Conservation (phyloP, 495 filamentous ascomycete species). For the Polyplosphaeria fusca region DNA sequence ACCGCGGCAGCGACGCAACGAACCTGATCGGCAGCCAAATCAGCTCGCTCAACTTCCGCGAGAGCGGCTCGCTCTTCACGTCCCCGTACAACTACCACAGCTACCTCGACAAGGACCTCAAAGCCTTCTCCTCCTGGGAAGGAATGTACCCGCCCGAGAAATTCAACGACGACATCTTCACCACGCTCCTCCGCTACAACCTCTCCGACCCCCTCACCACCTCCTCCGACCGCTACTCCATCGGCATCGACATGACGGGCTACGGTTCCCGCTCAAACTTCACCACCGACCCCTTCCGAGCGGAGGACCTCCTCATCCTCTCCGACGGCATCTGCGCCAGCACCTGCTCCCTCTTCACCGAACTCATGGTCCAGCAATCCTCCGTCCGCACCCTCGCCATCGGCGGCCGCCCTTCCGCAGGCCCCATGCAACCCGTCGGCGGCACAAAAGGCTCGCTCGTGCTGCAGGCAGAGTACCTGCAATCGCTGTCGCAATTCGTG, state of each 20-base stretch:
- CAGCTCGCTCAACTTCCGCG: not conserved
- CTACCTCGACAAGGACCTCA: slow-evolving; percentile 22
- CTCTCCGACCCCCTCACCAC: slow-evolving; percentile 31
- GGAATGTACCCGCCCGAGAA: slow-evolving; percentile 22
- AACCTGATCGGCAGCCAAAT: slow-evolving; percentile 27
- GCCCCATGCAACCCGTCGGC: slow-evolving; percentile 39
- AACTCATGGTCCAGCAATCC: slow-evolving; percentile 51
- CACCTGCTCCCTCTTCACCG: slow-evolving; percentile 52
- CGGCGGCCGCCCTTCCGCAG: slow-evolving; percentile 46
- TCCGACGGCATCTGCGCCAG: slow-evolving; percentile 52
- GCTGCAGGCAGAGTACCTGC: slow-evolving; percentile 23
- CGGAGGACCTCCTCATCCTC: slow-evolving; percentile 39
- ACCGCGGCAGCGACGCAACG: slow-evolving; percentile 20
- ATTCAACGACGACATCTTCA: slow-evolving; percentile 30
- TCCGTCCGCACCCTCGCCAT: slow-evolving; percentile 50
- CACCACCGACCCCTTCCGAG: slow-evolving; percentile 25
- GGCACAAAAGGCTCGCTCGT: slow-evolving; percentile 35
- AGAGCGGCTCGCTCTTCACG: slow-evolving; percentile 20
- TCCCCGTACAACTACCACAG: slow-evolving; percentile 31
- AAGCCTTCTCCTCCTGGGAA: slow-evolving; percentile 24
- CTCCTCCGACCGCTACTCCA: slow-evolving; percentile 8
- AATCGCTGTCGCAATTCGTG: slow-evolving; percentile 8
- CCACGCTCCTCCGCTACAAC: slow-evolving; percentile 32
- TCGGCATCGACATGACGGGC: slow-evolving; percentile 29
- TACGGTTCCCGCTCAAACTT: slow-evolving; percentile 25